Evolutionary conservation across 73 alveolate species (phyloP), one percentile per base, ranked within the genome.

Genomic region (Stentor roeselii): DNA sequence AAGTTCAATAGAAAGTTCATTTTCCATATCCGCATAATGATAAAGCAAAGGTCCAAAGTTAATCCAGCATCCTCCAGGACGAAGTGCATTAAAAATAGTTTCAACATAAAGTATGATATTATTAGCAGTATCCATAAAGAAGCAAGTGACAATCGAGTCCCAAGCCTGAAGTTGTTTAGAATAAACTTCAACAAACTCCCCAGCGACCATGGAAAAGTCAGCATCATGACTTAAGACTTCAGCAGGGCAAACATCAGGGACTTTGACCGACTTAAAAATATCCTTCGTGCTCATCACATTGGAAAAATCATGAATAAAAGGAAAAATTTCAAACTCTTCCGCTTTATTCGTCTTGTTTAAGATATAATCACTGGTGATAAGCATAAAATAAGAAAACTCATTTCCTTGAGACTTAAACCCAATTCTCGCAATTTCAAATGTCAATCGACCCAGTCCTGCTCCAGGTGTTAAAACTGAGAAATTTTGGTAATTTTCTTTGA

Each of bases 41-140:
- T 96, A 96, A 27, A 93, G 95, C 67, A 96, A 86, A 42, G 98
- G 98, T 1, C 99, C 99, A 86, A 96, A 87, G 83, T 95, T 96
- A 30, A 96, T 86, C 99, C 99, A 97, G 35, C 90, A 77, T 42
- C 99, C 99, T 39, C 98, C 98, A 32, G 93, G 89, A 86, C 94
- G 90, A 82, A 98, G 77, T 75, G 94, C 87, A 41, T 94, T 93
- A 60, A 90, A 93, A 82, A 98, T 96, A 30, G 96, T 88, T 82
- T 97, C 98, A 60, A 98, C 94, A 91, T 95, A 98, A 86, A 94
- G 97, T 67, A 97, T 82, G 39, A 97, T 87, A 83, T 97, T 97
- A 91, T 97, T 97, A 4, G 99, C 98, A 60, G 99, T 96, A 83
- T 98, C 99, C 75, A 97, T 86, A 90, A 98, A 97, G 90, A 98